Evolutionary conservation across 2,329 filamentous ascomycete genomes (phyloP).

Genomic region (Monosporascus sp.): DNA sequence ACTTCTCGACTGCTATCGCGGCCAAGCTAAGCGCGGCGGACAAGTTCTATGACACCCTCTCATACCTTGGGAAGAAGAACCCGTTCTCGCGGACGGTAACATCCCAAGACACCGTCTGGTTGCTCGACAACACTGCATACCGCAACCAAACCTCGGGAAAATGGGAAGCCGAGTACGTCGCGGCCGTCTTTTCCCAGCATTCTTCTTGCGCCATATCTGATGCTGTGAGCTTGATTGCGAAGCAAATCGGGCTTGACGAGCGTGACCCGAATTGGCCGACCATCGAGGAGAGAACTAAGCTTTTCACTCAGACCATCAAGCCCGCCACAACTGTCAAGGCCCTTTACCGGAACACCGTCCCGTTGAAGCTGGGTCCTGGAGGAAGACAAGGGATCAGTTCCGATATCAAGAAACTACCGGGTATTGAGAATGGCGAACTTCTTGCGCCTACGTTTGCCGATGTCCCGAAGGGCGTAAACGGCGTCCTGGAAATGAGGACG

Average conservation of each 20-base stretch:
- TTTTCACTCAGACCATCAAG: conserved; percentile 73
- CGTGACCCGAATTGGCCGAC: conserved; percentile 53
- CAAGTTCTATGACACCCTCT: conserved; percentile 37
- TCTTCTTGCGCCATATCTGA: conserved; percentile 62
- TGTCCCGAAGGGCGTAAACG: conserved; percentile 47
- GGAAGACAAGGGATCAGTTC: conserved; percentile 67
- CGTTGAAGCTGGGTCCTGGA: conserved; percentile 61
- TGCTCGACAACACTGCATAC: conserved; percentile 86
- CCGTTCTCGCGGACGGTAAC: conserved; percentile 57
- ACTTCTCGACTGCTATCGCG: conserved; percentile 24
- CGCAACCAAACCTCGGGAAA: conserved; percentile 39
- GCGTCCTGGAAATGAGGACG: conserved; percentile 61
- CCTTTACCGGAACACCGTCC: conserved; percentile 41
- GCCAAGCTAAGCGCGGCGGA: conserved; percentile 15
- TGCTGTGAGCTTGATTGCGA: conserved; percentile 64
- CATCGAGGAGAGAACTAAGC: conserved; percentile 64
- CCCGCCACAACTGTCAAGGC: conserved; percentile 65
- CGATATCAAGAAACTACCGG: conserved; percentile 52
- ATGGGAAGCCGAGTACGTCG: conserved; percentile 81
- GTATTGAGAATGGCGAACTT: conserved; percentile 38
- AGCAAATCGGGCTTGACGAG: conserved; percentile 60
- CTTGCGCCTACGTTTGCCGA: conserved; percentile 42
- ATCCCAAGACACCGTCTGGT: conserved; percentile 71
- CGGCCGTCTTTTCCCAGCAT: conserved; percentile 72
- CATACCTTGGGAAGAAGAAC: conserved; percentile 47